Evolutionary conservation across 345 rosid species (phyloP), one percentile per base, ranked within the genome.

Genomic region (Murraya paniculata): DNA sequence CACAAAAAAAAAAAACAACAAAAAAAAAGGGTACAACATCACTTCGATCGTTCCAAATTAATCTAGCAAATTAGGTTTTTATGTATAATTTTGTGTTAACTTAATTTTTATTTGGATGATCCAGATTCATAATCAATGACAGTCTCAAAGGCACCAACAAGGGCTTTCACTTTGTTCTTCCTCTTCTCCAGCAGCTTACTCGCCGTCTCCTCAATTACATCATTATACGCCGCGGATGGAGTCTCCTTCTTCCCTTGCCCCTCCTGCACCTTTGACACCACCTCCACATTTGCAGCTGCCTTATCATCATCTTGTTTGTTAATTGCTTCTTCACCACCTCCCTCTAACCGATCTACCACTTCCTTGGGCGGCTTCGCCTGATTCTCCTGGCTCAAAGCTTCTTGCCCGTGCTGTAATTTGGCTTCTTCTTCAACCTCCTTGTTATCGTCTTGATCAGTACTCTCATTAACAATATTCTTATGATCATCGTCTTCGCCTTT

Each of bases 101-200:
- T 27, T 11, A 28, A 62, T 10, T 19, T 73, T 2, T 19, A n/a
- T 85, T 87, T 88, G 71, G 91, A 82, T 57, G 83, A 79, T 27
- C 86, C 85, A 62, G 95, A 77, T 87, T 94, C 93, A 70, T 91
- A 87, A 78, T 90, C 96, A 27, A 95, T 95, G 81, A 92, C 98
- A 24, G 94, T 91, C 89, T 95, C 90, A 67, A 95, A 95, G 27
- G 98, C 98, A 39, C 98, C 98, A 25, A 88, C 98, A 75, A 95
- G 81, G 56, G 98, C 97, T 68, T 74, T 87, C 71, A 95, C 98
- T 74, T 89, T 95, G 93, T 91, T 95, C 90, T 85, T 93, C 87
- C 90, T 93, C 81, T 82, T 80, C 83, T 86, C 90, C 57, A 89
- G 85, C 22, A 93, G 86, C 85, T 87, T 95, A 79, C 88, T 87